Evolutionary conservation across 306 rosid genomes (phyloP).

Genomic region (Medicago arabica): DNA sequence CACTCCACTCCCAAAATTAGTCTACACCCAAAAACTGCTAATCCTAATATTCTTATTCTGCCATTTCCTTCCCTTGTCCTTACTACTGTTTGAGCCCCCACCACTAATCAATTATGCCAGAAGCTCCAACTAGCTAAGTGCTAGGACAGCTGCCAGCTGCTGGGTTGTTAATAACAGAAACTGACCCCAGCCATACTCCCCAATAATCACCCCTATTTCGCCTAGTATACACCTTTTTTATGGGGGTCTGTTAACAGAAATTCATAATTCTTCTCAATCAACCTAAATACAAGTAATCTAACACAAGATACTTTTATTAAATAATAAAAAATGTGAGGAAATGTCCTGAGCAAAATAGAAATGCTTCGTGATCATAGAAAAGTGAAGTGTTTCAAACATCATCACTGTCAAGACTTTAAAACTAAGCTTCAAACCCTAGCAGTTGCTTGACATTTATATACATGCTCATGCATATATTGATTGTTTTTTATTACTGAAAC

Average conservation of each 20-base stretch:
- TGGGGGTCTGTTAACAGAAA: conserved; percentile 6
- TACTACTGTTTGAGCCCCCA: conserved; percentile 29
- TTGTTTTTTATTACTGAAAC: conserved; percentile 24
- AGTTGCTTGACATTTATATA: conserved; percentile 25
- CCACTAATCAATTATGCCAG: neutral
- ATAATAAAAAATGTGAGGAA: conserved; percentile 17
- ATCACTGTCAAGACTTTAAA: conserved; percentile 14
- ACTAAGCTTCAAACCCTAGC: conserved; percentile 29
- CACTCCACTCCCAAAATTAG: conserved; percentile 14
- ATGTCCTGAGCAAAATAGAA: conserved; percentile 26
- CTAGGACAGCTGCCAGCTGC: conserved; percentile 11
- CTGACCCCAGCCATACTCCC: neutral
- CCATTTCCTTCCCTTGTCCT: conserved; percentile 19
- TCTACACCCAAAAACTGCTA: conserved; percentile 22
- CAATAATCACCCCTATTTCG: neutral
- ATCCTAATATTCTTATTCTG: conserved; percentile 7
- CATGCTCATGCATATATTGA: neutral
- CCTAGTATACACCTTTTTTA: conserved; percentile 1
- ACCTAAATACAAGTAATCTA: conserved; percentile 30
- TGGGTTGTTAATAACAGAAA: conserved; percentile 11
- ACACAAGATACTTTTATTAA: conserved; percentile 6
- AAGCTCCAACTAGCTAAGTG: neutral
- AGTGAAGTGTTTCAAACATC: neutral
- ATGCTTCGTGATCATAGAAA: neutral
- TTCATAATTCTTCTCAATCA: conserved; percentile 21